Evolutionary conservation across 2,329 filamentous ascomycete species (phyloP), one percentile per base, ranked within the genome.

Genomic region (Penicillium sp.): DNA sequence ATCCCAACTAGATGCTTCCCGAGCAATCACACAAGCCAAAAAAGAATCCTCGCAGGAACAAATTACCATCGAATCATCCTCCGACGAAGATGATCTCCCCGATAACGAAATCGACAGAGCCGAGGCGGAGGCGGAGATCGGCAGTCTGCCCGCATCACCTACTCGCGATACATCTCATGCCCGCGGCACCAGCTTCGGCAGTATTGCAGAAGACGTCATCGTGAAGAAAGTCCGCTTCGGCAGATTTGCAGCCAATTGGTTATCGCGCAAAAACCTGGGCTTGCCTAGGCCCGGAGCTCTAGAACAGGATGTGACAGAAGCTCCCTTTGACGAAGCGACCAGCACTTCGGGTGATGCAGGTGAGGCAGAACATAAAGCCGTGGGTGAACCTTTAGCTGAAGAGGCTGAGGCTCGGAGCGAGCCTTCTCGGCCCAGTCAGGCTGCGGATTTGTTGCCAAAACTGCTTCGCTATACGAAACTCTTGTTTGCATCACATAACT

Each of bases 241-340:
- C 5, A 82, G 90, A 36, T 97, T 97, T 71, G 90, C 93, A 0
- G 85, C 91, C 60, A 86, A 88, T 57, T 99, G 94, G 94, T 94
- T 97, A 69, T 94, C 90, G 41, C 86, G 84, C 61, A 88, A 86
- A 58, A 91, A 90, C 0, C 93, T 91, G 89, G 87, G 86, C 50
- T 78, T 86, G 57, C 88, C 89, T 57, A 86, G 87, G 26, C 83
- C 83, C 46, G 82, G 91, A 67, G 89, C 89, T 5, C 77, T 92
- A 71, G 72, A 78, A 11, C 72, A 78, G 44, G 77, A 82, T 40
- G 70, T 82, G 19, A 40, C 55, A 1, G 65, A 64, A 37, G 57
- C 59, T 41, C 61, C 64, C 4, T 54, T 66, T 42, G 63, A 64
- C 22, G 57, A 67, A 31, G 36, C 54, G 68, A 75, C 5, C 26